Evolutionary conservation across 2,329 filamentous ascomycete genomes (phyloP).

Genomic region (Torrubiella hemipterigena): DNA sequence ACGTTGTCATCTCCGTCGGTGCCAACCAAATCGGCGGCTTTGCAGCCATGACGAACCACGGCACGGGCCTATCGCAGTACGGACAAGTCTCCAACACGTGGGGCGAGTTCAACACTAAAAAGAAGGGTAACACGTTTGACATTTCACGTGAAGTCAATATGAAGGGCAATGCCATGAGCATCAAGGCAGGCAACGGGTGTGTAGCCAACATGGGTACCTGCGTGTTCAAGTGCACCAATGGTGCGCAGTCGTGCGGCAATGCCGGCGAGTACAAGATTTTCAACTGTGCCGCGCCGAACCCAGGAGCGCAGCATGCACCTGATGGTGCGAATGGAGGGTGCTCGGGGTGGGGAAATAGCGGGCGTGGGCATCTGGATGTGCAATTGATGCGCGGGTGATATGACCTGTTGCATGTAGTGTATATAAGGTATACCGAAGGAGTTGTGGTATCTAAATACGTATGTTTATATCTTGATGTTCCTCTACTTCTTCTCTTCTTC

Average conservation of each 20-base stretch:
- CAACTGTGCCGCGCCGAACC: constrained; percentile 1
- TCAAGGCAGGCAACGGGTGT: constrained; percentile 1
- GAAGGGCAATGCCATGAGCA: constrained; percentile 1
- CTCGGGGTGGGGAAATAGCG: not conserved
- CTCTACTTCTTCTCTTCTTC: too few relatives aligned
- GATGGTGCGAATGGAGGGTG: not conserved
- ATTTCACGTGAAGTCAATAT: constrained; percentile 1
- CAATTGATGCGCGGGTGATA: too few relatives aligned
- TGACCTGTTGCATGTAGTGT: too few relatives aligned
- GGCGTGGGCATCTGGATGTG: constrained; percentile 1
- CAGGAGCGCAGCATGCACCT: not conserved
- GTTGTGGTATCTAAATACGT: too few relatives aligned
- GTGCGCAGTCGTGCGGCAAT: not conserved
- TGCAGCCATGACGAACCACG: too few relatives aligned
- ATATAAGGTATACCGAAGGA: too few relatives aligned
- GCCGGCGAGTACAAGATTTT: not conserved
- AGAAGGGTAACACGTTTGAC: not conserved
- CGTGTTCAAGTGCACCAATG: constrained; percentile 1
- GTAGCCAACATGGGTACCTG: not conserved
- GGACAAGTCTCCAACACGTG: too few relatives aligned
- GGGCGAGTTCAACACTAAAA: not conserved
- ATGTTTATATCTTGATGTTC: too few relatives aligned
- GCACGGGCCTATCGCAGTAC: too few relatives aligned
- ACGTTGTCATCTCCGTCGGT: constrained; percentile 1
- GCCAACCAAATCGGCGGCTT: too few relatives aligned